Base-by-base conservation (phyloP, 495 filamentous ascomycete species). In the Hyaloscypha variabilis region DNA sequence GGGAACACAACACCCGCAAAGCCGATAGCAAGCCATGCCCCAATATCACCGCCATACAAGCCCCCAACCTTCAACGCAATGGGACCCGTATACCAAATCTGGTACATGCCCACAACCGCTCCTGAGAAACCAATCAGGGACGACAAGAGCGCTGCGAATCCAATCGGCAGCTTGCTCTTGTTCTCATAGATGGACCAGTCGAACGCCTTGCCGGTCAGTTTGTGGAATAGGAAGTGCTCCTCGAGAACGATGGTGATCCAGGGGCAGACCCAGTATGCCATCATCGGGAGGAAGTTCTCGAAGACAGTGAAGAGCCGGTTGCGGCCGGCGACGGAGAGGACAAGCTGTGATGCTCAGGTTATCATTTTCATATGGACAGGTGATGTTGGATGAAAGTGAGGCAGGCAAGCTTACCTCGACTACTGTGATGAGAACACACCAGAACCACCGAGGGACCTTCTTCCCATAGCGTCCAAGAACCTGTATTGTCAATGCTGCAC, bases 241-340 rank as follows among this genome's bases (percentile, higher is more conserved):
- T 87, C 82, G 6, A 89, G 64, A 0, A 83, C 76, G 54, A 91
- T 88, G 5, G 80, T 78, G 19, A 88, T 74, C 82, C 83, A 90
- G 39, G 87, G 83, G 36, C 81, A 81, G 11, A 88, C 79, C 88
- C 88, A 91, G 72, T 90, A 91, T 42, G 87, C 88, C 85, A 91
- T 91, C 23, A 91, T 73, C 1, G 87, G 82, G 19, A 91, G 79
- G 73, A 91, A 90, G 72, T 91, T 90, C 29, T 82, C 80, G 69
- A 91, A 90, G 67, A 91, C 86, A 21, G 80, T 79, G 19, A 84
- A 82, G 31, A 91, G 77, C 52, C 85, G 66, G 54, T 85, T 78
- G 5, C 88, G 81, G 10, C 88, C 89, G 0, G 79, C 87, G n/a
- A 90, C 74, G 0, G 88, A 87, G 67, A 85, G 87, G 50, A 87